These are phyloP conservation scores for Colletotrichum spinosum DNA, from an alignment of 2,329 filamentous ascomycete species.

Conservation along the genomic window DNA sequence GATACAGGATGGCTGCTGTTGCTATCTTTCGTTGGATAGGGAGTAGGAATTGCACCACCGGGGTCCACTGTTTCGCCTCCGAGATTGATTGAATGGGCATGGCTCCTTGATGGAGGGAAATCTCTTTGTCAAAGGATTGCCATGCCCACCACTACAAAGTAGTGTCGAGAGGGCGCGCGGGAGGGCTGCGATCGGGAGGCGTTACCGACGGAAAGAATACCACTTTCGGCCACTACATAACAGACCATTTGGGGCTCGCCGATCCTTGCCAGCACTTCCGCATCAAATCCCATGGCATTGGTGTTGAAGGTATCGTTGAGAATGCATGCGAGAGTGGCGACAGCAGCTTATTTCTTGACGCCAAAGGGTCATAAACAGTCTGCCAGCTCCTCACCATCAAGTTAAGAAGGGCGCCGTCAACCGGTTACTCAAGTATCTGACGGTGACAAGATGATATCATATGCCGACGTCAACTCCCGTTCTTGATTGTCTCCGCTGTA, in stretches of 20 bases:
- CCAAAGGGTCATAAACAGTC: background rate
- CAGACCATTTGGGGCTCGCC: too few relatives aligned
- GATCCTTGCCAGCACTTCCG: too few relatives aligned
- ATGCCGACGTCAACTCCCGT: constrained; percentile 35
- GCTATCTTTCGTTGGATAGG: background rate
- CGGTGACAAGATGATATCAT: constrained; percentile 1
- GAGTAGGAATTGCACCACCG: constrained; percentile 23
- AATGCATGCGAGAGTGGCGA: background rate
- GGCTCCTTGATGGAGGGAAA: background rate
- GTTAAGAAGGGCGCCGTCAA: too few relatives aligned
- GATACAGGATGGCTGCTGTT: too few relatives aligned
- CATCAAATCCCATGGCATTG: too few relatives aligned
- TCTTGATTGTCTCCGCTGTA: constrained; percentile 23
- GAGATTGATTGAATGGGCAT: background rate
- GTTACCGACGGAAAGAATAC: background rate
- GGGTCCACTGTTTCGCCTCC: constrained; percentile 24
- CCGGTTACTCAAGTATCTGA: too few relatives aligned
- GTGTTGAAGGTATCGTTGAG: background rate
- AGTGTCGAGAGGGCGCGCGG: constrained; percentile 8
- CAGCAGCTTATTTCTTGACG: background rate
- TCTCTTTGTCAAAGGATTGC: constrained; percentile 11
- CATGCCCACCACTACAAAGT: constrained; percentile 1
- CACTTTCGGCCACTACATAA: background rate
- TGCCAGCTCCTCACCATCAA: too few relatives aligned
- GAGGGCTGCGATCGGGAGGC: constrained; percentile 12